Conservation (phyloP, 257 asterid species). For the Fraxinus excelsior region DNA sequence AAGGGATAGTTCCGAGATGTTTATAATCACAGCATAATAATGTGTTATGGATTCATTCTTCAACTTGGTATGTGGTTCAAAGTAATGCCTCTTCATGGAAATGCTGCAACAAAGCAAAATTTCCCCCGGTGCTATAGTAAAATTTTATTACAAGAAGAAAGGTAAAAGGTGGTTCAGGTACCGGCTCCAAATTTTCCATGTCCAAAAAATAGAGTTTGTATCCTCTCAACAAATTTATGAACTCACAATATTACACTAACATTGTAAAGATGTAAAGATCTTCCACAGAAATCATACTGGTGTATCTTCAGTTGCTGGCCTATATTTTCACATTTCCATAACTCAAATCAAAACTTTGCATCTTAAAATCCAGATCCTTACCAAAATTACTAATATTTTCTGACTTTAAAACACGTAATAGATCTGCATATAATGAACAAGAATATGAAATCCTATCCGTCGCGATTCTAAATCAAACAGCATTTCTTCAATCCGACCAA, state of each 20-base stretch:
- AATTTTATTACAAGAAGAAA: too few species aligned
- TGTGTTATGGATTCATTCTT: neutral
- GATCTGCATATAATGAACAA: neutral
- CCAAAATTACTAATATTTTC: neutral
- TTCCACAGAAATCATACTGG: neutral
- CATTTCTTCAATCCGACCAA: neutral
- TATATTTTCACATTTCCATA: neutral
- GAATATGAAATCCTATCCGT: neutral
- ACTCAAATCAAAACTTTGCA: neutral
- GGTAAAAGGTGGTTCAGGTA: neutral
- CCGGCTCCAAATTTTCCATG: neutral
- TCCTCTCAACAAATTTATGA: neutral
- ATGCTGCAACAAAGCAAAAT: neutral
- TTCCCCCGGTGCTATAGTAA: neutral
- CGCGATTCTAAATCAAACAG: neutral
- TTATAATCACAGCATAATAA: neutral
- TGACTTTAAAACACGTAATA: neutral
- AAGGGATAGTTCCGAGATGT: neutral
- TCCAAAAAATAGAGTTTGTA: neutral
- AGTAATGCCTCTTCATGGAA: neutral
- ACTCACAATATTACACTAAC: neutral
- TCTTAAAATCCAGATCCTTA: neutral
- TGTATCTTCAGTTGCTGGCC: neutral
- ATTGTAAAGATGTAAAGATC: neutral
- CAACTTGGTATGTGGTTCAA: neutral